Base-by-base conservation (phyloP, 495 filamentous ascomycete genomes). In the Xylaria palmicola region DNA sequence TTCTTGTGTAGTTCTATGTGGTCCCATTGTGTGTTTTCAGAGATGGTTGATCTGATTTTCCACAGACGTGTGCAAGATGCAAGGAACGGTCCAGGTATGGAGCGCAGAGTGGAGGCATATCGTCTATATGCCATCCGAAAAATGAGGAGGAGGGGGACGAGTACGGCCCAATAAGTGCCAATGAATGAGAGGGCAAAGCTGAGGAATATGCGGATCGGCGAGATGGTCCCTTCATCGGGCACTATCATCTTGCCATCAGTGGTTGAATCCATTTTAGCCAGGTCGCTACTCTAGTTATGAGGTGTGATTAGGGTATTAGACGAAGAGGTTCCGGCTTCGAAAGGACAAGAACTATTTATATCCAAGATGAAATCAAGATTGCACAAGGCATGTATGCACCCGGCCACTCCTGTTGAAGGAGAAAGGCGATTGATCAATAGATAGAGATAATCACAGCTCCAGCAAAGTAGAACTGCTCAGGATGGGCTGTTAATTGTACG, bases 51-150 rank as follows among this genome's bases (percentile, higher is more conserved):
- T 37, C 59, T 52, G 39, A 83, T 60, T 37, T 76, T 75, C 77
- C 81, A 84, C 8, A 83, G 69, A 0, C 72, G 72, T 1, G 78
- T 70, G 54, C 75, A 70, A n/a, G 76, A 79, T 5, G 81, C 81
- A 3, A 81, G 52, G 62, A 80, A 75, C 1, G 81, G 82, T 0
- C 82, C 81, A 0, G 80, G 81, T 51, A 80, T 78, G 32, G 74
- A 70, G 27, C 75, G 74, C 22, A 82, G 72, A 0, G 80, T 77
- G 0, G 77, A 77, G 48, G 69, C 69, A 36, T 81, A 81, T 34
- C 78, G 76, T 22, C 70, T 75, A 60, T 71, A 73, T 4, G 75
- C 41, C 39, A 67, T 56, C 24, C 76, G 76, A 30, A 66, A 1
- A 59, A 69, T 29, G 51, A 81, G 12, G 56, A 69, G 19, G 30